These are phyloP conservation scores for Boletales sp. DNA, from an alignment of 768 basidiomycete genomes.

Conservation along the genomic window DNA sequence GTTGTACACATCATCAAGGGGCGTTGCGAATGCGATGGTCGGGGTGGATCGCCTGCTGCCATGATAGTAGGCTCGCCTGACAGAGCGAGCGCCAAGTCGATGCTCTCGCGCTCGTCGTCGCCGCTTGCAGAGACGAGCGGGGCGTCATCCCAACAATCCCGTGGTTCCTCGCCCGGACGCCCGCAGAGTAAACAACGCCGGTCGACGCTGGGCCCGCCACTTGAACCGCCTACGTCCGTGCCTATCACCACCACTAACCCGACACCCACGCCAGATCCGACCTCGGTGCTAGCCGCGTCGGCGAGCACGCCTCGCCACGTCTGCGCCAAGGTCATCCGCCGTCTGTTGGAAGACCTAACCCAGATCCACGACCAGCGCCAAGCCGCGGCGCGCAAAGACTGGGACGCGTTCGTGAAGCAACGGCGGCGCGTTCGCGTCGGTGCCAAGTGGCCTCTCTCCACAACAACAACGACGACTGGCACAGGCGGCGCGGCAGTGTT, in stretches of 20 bases:
- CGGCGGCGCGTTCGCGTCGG: slow-evolving; percentile 46
- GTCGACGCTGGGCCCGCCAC: slow-evolving; percentile 36
- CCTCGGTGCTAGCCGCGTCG: slow-evolving; percentile 59
- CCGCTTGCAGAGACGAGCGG: slow-evolving; percentile 17
- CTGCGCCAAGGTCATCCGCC: slow-evolving; percentile 70
- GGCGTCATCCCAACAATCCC: slow-evolving; percentile 30
- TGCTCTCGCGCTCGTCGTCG: slow-evolving; percentile 6
- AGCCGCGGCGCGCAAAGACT: slow-evolving; percentile 62
- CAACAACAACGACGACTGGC: slow-evolving; percentile 18
- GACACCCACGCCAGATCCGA: slow-evolving; percentile 17
- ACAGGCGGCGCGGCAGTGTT: slow-evolving; percentile 56
- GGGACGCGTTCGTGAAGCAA: slow-evolving; percentile 85
- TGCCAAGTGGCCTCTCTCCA: slow-evolving; percentile 16
- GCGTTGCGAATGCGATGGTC: slow-evolving; percentile 40
- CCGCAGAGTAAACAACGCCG: slow-evolving; percentile 44
- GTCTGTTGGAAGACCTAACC: slow-evolving; percentile 72
- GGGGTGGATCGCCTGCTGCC: slow-evolving; percentile 4
- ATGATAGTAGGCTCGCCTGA: slow-evolving; percentile 4
- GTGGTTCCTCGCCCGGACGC: slow-evolving; percentile 45
- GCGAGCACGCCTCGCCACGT: slow-evolving; percentile 67
- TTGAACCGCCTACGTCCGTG: slow-evolving; percentile 2
- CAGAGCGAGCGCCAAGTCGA: slow-evolving; percentile 5
- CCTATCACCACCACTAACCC: too few species aligned
- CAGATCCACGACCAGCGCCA: slow-evolving; percentile 83
- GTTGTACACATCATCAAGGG: slow-evolving; percentile 39